Percentiles rank a stretch among this genome's conserved stretches.
Evolutionary conservation across 2,329 filamentous ascomycete genomes (phyloP).

Genomic region (Aspergillus terreus): DNA sequence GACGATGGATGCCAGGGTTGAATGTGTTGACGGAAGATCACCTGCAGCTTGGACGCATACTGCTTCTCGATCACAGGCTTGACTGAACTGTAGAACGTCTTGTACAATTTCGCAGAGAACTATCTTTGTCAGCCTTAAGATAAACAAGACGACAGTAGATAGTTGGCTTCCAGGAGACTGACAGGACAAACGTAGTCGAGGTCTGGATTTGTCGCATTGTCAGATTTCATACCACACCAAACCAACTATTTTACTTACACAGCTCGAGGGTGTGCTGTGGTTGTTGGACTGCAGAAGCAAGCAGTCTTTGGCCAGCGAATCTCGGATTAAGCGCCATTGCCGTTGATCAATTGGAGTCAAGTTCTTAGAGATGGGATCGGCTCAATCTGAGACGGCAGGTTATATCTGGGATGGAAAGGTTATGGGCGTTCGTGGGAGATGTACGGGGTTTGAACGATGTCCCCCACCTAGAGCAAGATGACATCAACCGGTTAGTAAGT

Average conservation of each 20-base stretch:
- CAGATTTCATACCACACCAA: not conserved
- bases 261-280: constrained; percentile 37
- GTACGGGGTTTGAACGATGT: too few relatives aligned
- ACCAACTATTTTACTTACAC: constrained; percentile 23
- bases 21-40: constrained; percentile 87
- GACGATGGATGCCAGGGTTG: constrained; percentile 94
- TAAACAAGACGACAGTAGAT: not conserved
- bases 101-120: constrained; percentile 70
- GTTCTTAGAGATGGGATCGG: too few relatives aligned
- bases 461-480: too few relatives aligned
- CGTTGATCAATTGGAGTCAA: not conserved
- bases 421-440: too few relatives aligned
- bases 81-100: constrained; percentile 66
- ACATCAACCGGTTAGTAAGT: too few relatives aligned
- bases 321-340: constrained; percentile 58
- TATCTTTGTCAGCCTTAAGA: constrained; percentile 14
- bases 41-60: constrained; percentile 59
- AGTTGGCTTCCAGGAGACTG: constrained; percentile 10
- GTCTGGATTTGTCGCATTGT: constrained; percentile 40
- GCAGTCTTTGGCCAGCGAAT: constrained; percentile 51
- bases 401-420: too few relatives aligned
- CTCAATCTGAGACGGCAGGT: too few relatives aligned
- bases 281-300: constrained; percentile 13
- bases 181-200: constrained; percentile 88
- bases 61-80: constrained; percentile 60